Base-by-base conservation (phyloP, 2,329 filamentous ascomycete genomes). In the Pseudopithomyces maydicus region DNA sequence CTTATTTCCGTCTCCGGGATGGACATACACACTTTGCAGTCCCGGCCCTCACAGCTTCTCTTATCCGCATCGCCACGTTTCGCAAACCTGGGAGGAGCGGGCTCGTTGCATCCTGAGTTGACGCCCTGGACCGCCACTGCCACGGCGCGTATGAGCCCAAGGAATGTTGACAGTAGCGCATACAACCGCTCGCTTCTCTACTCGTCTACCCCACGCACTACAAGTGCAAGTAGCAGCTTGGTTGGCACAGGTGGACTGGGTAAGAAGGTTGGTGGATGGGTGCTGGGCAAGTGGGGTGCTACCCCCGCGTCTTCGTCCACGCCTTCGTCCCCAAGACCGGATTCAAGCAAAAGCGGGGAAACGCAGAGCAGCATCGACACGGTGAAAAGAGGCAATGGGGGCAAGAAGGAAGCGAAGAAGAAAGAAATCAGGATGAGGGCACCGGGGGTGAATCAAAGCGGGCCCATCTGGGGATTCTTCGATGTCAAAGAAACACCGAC, bases 1-100 rank as follows among this genome's bases (percentile, higher is more conserved):
- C 88, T 97, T 59, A 85, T 97, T 64, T 97, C 93, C 0, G 84
- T 97, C 1, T 86, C 88, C 0, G 92, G 92, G 2, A 88, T 97
- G 73, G 94, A 97, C 71, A 96, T 97, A 48, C 92, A 96, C 73
- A 92, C 90, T 0, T 81, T 96, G 4, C 88, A 89, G 67, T 83
- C 84, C 1, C 85, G 90, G 3, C 91, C 91, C 0, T 91, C 90
- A 33, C 91, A 96, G 67, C 83, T 95, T 56, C 85, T 88, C 17
- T 79, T 79, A 59, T 68, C 70, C 3, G 77, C 84, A 22, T 85
- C 83, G 56, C 80, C 80, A 55, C 80, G 81, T 32, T 80, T 81
- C 54, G 78, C 78, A 15, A 79, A 81, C 2, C 51, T 78, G 2
- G 83, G 62, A 70, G 79, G 39, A 66, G 81, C 49, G 73, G 76